These are phyloP conservation scores for Pseudonectria buxi DNA, from an alignment of 2,329 filamentous ascomycete species.

Conservation along the genomic window DNA sequence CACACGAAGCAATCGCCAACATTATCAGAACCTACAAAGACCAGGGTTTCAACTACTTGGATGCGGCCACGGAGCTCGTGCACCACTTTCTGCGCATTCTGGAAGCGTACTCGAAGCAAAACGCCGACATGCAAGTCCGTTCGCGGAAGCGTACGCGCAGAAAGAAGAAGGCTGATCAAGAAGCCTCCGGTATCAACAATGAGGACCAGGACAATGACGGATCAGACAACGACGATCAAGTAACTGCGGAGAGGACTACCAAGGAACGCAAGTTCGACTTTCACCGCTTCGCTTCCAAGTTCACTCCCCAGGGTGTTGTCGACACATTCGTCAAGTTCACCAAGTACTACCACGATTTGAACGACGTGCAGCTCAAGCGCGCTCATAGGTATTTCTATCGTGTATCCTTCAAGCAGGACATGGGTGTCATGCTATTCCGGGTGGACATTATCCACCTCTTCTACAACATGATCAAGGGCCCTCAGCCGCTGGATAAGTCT, in stretches of 20 bases:
- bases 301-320: conserved; percentile 76
- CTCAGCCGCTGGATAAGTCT: conserved; percentile 63
- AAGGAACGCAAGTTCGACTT: conserved; percentile 95
- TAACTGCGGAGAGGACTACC: conserved; percentile 60
- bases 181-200: conserved; percentile 33
- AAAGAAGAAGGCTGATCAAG: conserved; percentile 60
- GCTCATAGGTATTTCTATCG: conserved; percentile 92
- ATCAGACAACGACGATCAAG: conserved; percentile 65
- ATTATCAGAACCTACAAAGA: conserved; percentile 85
- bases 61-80: conserved; percentile 82
- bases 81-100: conserved; percentile 90
- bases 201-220: conserved; percentile 58
- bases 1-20: conserved; percentile 77
- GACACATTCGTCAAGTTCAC: conserved; percentile 82
- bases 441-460: conserved; percentile 86
- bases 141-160: conserved; percentile 66
- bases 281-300: conserved; percentile 70
- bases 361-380: conserved; percentile 75
- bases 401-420: conserved; percentile 89
- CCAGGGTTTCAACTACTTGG: conserved; percentile 88
- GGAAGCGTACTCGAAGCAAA: conserved; percentile 90
- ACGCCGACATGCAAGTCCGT: conserved; percentile 86
- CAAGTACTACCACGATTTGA: conserved; percentile 73
- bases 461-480: conserved; percentile 86
- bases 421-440: conserved; percentile 80